Percentiles rank a stretch among this genome's conserved stretches.
phyloP scores from a whole-genome alignment of 176 grass and related monocot species.

The Eragrostis curvula region DNA sequence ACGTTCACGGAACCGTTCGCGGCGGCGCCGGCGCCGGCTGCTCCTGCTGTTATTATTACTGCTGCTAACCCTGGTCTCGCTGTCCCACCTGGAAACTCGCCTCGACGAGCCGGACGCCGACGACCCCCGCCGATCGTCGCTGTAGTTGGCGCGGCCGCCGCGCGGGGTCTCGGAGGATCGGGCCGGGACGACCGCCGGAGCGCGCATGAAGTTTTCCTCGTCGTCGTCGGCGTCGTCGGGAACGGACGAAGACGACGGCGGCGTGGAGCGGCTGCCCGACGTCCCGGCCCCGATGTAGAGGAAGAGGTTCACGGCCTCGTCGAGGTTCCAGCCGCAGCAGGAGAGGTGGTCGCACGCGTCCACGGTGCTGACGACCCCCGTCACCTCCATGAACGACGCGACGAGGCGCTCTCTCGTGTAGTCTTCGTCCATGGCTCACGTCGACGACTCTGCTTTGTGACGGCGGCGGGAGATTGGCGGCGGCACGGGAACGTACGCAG shows the following conservation, averaged over 20 bases:
- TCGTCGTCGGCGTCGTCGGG: background rate
- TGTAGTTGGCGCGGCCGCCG: background rate
- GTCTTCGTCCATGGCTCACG: no score
- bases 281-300: background rate
- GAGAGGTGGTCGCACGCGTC: background rate
- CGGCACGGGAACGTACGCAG: no score
- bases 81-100: background rate
- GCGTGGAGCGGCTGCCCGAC: background rate
- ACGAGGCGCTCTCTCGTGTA: background rate
- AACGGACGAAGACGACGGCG: background rate
- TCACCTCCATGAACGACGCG: background rate
- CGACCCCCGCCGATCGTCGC: background rate
- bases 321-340: background rate
- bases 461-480: no score
- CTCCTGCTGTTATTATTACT: background rate
- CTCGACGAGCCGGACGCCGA: background rate
- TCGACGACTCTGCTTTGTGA: no score
- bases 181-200: background rate
- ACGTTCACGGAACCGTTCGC: no score
- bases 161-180: background rate
- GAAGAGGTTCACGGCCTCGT: background rate
- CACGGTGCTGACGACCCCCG: background rate
- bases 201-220: background rate
- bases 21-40: background rate
- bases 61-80: background rate